phyloP scores from a whole-genome alignment of 805 yeast genomes.

The Starmerella stigmatis region DNA sequence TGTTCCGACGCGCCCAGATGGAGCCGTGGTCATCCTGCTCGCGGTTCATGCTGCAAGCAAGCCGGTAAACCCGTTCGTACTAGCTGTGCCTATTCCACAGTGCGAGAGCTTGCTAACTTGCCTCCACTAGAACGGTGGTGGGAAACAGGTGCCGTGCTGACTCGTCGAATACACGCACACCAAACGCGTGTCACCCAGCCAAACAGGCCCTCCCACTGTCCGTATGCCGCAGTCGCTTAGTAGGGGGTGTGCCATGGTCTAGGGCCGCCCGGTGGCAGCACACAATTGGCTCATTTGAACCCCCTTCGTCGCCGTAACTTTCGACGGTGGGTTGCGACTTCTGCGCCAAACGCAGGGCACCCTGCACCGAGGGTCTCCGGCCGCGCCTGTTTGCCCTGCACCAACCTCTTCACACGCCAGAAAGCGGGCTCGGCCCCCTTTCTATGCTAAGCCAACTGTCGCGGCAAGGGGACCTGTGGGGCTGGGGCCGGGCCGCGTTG shows the following conservation, averaged over 20 bases:
- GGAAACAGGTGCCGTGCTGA: constrained; percentile 2
- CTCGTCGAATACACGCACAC: constrained; percentile 1
- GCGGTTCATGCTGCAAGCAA: constrained; percentile 4
- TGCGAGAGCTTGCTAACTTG: not conserved
- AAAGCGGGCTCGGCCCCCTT: too few relatives aligned
- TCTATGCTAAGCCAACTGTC: not conserved
- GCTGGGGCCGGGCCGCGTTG: constrained; percentile 4
- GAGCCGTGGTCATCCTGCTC: constrained; percentile 13
- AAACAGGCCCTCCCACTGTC: not conserved
- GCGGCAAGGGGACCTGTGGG: not conserved
- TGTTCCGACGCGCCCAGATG: constrained; percentile 16
- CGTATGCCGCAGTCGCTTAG: constrained; percentile 6
- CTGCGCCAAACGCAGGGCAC: too few relatives aligned
- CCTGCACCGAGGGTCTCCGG: too few relatives aligned
- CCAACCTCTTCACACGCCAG: too few relatives aligned
- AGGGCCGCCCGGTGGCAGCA: constrained; percentile 2
- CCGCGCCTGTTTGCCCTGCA: too few relatives aligned
- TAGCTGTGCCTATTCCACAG: not conserved
- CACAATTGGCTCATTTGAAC: not conserved
- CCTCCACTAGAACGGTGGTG: constrained; percentile 1
- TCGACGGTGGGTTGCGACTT: too few relatives aligned
- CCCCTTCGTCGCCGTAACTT: not conserved
- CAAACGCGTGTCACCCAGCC: constrained; percentile 5
- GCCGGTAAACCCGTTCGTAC: not conserved
- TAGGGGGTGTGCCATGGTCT: not conserved